phyloP scores from a whole-genome alignment of 2,329 filamentous ascomycete species.

The Plectosphaerella sp. region DNA sequence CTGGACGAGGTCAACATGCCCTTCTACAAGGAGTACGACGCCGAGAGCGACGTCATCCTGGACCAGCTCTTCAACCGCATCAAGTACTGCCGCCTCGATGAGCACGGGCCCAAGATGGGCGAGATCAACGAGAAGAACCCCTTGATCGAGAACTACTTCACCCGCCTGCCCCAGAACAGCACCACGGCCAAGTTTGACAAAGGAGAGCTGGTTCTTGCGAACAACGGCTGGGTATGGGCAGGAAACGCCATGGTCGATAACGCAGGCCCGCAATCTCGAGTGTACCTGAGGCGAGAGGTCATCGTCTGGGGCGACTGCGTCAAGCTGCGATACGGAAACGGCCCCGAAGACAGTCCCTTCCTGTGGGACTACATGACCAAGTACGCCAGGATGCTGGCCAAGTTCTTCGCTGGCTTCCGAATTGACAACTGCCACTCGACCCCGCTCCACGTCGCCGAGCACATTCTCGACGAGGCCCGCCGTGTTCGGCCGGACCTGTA shows the following conservation, averaged over 20 bases:
- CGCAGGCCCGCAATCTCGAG: slow-evolving; percentile 80
- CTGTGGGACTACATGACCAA: slow-evolving; percentile 95
- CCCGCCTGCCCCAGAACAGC: slow-evolving; percentile 74
- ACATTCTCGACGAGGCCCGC: slow-evolving; percentile 91
- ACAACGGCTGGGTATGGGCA: slow-evolving; percentile 99
- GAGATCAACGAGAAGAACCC: slow-evolving; percentile 73
- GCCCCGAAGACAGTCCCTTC: slow-evolving; percentile 81
- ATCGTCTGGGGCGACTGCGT: slow-evolving; percentile 99
- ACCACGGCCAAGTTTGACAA: slow-evolving; percentile 72
- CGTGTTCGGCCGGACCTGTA: slow-evolving; percentile 82
- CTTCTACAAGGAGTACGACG: slow-evolving; percentile 89
- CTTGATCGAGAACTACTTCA: slow-evolving; percentile 93
- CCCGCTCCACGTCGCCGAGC: slow-evolving; percentile 88
- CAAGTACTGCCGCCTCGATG: slow-evolving; percentile 92
- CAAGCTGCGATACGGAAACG: slow-evolving; percentile 83
- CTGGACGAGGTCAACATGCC: slow-evolving; percentile 82
- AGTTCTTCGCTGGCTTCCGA: slow-evolving; percentile 90
- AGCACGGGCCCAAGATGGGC: slow-evolving; percentile 82
- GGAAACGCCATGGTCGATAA: slow-evolving; percentile 93
- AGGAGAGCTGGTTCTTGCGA: slow-evolving; percentile 76
- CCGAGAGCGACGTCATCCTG: slow-evolving; percentile 75
- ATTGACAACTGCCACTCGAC: slow-evolving; percentile 99
- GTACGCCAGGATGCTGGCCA: slow-evolving; percentile 88
- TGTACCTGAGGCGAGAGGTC: slow-evolving; percentile 93
- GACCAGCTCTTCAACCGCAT: slow-evolving; percentile 91